These are phyloP conservation scores for Phytopythium montanum DNA, from an alignment of 352 stramenopile genomes.

Conservation along the genomic window DNA sequence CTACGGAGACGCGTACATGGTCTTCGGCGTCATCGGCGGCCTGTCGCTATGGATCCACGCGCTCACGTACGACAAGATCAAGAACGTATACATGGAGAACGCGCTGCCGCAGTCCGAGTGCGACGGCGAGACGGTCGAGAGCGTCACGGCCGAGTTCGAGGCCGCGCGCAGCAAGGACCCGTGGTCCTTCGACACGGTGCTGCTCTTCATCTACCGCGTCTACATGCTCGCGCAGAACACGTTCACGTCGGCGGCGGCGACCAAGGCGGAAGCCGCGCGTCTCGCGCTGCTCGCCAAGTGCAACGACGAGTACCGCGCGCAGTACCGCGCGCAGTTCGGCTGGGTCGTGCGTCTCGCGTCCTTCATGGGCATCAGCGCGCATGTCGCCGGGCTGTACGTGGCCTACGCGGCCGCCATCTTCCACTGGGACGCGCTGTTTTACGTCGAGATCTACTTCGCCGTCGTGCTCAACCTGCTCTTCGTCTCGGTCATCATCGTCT, in stretches of 20 bases:
- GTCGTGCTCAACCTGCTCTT: slow-evolving; percentile 65
- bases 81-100: slow-evolving; percentile 89
- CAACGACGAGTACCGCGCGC: slow-evolving; percentile 53
- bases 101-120: slow-evolving; percentile 72
- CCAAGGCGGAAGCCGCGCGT: slow-evolving; percentile 53
- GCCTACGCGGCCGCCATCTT: slow-evolving; percentile 67
- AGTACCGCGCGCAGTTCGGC: slow-evolving; percentile 55
- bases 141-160: slow-evolving; percentile 63
- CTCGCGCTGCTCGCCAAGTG: slow-evolving; percentile 57
- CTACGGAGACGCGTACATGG: slow-evolving; percentile 51
- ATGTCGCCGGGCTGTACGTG: slow-evolving; percentile 69
- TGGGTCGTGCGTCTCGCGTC: slow-evolving; percentile 66
- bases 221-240: slow-evolving; percentile 63
- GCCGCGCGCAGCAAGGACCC: slow-evolving; percentile 60
- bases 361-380: slow-evolving; percentile 79
- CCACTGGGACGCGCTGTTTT: slow-evolving; percentile 70
- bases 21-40: slow-evolving; percentile 46
- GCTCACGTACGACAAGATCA: slow-evolving; percentile 84
- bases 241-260: slow-evolving; percentile 64
- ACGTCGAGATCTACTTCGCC: slow-evolving; percentile 75
- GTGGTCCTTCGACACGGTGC: slow-evolving; percentile 55
- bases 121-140: slow-evolving; percentile 78
- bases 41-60: slow-evolving; percentile 79
- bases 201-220: slow-evolving; percentile 76
- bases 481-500: slow-evolving; percentile 44